These are phyloP conservation scores for Vigna nakashimae DNA, from an alignment of 306 rosid species.

Conservation along the genomic window DNA sequence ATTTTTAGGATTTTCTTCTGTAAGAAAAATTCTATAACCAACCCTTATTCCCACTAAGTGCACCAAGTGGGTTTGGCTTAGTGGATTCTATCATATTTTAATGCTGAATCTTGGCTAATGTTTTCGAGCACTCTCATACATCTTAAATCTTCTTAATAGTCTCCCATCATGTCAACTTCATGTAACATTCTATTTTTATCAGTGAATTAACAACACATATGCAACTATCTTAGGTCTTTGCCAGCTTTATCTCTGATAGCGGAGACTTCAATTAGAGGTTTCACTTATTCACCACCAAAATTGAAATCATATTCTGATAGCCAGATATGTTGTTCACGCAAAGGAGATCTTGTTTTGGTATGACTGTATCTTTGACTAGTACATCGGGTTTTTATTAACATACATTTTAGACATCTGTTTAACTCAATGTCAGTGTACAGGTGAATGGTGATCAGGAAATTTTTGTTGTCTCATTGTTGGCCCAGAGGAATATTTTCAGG, in stretches of 20 bases:
- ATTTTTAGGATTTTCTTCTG: background rate
- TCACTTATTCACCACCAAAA: constrained; percentile 66
- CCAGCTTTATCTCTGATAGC: constrained; percentile 69
- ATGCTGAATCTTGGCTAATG: constrained; percentile 10
- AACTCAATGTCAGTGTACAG: constrained; percentile 53
- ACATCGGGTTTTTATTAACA: constrained; percentile 7
- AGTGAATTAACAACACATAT: background rate
- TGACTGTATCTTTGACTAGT: constrained; percentile 28
- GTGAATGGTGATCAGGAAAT: constrained; percentile 84
- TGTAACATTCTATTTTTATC: background rate
- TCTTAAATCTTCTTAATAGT: constrained; percentile 14
- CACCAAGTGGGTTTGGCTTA: background rate
- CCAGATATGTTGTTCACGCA: constrained; percentile 69
- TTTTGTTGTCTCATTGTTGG: constrained; percentile 61
- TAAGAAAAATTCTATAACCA: constrained; percentile 1
- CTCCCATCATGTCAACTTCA: constrained; percentile 10
- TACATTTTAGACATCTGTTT: background rate
- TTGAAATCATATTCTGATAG: constrained; percentile 55
- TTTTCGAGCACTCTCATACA: background rate
- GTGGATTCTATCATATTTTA: background rate
- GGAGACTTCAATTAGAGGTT: constrained; percentile 78
- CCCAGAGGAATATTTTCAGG: constrained; percentile 71
- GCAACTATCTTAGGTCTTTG: constrained; percentile 65
- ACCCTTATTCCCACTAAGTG: background rate
- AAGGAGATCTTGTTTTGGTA: constrained; percentile 87